phyloP scores from a whole-genome alignment of 2,329 filamentous ascomycete genomes.

The Elsinoe australis region DNA sequence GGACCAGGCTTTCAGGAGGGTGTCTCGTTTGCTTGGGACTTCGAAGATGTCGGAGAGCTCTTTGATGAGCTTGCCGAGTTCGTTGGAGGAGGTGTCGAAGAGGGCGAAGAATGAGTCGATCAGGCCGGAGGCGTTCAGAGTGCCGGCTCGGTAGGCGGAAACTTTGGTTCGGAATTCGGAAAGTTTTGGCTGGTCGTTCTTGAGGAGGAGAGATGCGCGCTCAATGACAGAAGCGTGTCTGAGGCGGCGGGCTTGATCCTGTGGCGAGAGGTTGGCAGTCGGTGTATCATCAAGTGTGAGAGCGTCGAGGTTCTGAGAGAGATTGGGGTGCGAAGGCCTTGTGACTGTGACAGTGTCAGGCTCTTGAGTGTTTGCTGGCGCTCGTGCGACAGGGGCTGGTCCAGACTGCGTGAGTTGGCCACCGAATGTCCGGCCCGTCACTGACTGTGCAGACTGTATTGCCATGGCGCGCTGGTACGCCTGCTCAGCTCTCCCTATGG shows the following conservation, averaged over 20 bases:
- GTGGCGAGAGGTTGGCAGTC: constrained; percentile 50
- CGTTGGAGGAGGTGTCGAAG: constrained; percentile 69
- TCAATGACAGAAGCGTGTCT: constrained; percentile 81
- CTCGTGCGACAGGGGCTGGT: constrained; percentile 38
- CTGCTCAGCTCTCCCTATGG: constrained; percentile 75
- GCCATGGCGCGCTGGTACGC: constrained; percentile 89
- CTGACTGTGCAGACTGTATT: constrained; percentile 78
- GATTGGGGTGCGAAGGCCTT: constrained; percentile 25
- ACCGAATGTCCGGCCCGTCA: constrained; percentile 73
- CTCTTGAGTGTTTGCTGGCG: constrained; percentile 34
- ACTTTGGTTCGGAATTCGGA: constrained; percentile 70
- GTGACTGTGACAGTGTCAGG: constrained; percentile 35
- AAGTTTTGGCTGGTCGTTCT: constrained; percentile 68
- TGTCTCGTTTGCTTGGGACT: constrained; percentile 63
- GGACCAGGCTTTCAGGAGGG: constrained; percentile 76
- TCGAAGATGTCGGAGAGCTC: constrained; percentile 93
- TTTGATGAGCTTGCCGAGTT: constrained; percentile 80
- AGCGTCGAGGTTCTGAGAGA: constrained; percentile 21
- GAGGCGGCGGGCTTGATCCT: constrained; percentile 71
- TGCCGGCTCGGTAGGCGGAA: constrained; percentile 64
- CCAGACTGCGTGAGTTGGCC: constrained; percentile 58
- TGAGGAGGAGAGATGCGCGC: constrained; percentile 71
- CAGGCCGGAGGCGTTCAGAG: constrained; percentile 64
- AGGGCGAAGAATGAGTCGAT: constrained; percentile 82
- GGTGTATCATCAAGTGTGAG: constrained; percentile 24